Base-by-base conservation (phyloP, 257 asterid genomes). In the Rehmannia glutinosa region DNA sequence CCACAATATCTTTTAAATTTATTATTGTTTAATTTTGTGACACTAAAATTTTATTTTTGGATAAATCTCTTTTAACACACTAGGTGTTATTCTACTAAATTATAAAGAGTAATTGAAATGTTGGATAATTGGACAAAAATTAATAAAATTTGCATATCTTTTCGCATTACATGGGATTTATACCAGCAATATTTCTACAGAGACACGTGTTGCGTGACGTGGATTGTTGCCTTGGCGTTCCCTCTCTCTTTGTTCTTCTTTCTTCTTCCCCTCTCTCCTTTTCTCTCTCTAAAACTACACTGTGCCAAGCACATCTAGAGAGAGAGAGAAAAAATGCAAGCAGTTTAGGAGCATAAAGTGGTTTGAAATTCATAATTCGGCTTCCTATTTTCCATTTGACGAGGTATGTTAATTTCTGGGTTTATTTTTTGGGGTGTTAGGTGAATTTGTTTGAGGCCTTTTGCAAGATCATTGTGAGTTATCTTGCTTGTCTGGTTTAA, bases 191-290 rank as follows among this genome's bases (percentile, higher is more conserved):
- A 74, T 70, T 36, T 63, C 36, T 49, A 49, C 17, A 36, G 39
- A 57, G 87, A 87, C 96, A 87, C 98, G 97, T 92, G 95, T 80
- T 72, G 13, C 30, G 66, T 87, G 97, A 92, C 98, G 91, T 88
- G 98, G 94, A 77, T 46, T 73, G 82, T 74, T 79, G 87, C 82
- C 78, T 82, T 84, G 84, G 86, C 95, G 81, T 82, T 68, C 80
- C 79, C 56, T 41, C 64, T 54, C 70, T 70, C 71, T 63, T 60
- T 60, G 61, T 28, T 68, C 54, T 41, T 35, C 45, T 42, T 58
- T 17, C 72, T 10, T 8, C 65, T n/a, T 17, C 76, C 33, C 15
- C 56, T 30, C 50, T 27, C 76, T 36, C 53, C 42, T 65, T 75
- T 41, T 81, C 82, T 81, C 90, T 82, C 91, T 64, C 85, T 74